Base-by-base conservation (phyloP, 306 rosid species). In the Dalbergia cochinchinensis region DNA sequence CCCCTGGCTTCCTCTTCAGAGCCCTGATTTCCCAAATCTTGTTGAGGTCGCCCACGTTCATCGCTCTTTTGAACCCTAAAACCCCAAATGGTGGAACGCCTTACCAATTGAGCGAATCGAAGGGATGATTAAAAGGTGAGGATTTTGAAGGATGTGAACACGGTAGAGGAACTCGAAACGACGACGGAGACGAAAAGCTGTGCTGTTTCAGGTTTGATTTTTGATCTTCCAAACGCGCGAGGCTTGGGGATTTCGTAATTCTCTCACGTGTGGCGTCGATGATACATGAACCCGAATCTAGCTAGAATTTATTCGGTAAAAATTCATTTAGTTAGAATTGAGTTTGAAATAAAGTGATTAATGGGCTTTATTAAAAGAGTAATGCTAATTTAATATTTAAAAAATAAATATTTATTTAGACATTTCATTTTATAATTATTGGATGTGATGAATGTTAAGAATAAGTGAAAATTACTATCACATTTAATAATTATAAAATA, bases 11-110 rank as follows among this genome's bases (percentile, higher is more conserved):
- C 83, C 91, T 90, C 82, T 90, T 90, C 67, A 92, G 86, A 64
- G 94, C 90, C 84, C 62, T 90, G 87, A 85, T 85, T 85, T 94
- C 97, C 99, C 99, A 94, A 15, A 94, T 92, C 79, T 92, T 91
- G 90, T 94, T 71, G 15, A 84, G 84, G 51, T 94, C 94, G 20
- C 94, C 97, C 72, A 64, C 9, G 80, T 92, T 88, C 97, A 92
- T 92, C 16, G 59, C 35, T 26, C 58, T 20, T 35, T 6, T 35
- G 18, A 82, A 84, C 67, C 58, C 78, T 42, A 6, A 51, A 75
- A 42, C 33, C 41, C 78, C 72, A 15, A 73, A 78, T 50, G 13
- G n/a, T 12, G 7, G 22, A n/a, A 59, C n/a, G 31, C 5, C 3
- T 8, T 6, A 62, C 15, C 6, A 15, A 71, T 78, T 19, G 71